Base-by-base conservation (phyloP, 139 green algal genomes). In the Prasinococcaceae sp. region DNA sequence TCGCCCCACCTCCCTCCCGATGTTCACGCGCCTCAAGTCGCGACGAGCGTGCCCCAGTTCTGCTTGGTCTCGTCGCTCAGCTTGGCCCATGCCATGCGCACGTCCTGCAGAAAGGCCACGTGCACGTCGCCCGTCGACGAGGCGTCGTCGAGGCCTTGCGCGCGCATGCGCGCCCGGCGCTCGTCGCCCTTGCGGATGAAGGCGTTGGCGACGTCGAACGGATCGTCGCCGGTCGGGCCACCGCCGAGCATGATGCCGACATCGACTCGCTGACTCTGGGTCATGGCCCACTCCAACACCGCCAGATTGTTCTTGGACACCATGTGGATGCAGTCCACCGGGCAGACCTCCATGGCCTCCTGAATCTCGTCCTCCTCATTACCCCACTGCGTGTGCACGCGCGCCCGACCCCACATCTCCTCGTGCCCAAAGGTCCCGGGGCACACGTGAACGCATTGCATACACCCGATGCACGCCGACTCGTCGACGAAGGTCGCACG, bases 251-350 rank as follows among this genome's bases (percentile, higher is more conserved):
- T 30, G 3, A 19, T 9, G 19, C 39, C 39, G 16, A 47, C 17
- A 16, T 39, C 22, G 3, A 19, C 3, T 12, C 53, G 30, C 32
- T 38, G 53, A 20, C 52, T 29, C 39, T 61, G 12, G 5, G 38
- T 20, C 20, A 39, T 46, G 14, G 53, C 6, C 24, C 66, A 60
- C 46, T 68, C 59, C 59, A 68, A 32, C 12, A 27, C 30, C 26
- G 59, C 22, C n/a, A 68, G 59, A 54, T 68, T 28, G 6, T 44
- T 8, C 36, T 46, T 58, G 24, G 24, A 14, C 5, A 53, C 58
- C 17, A 14, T 58, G 51, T 57, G 50, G 53, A 68, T 68, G 50
- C 50, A 63, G 51, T 58, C 38, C n/a, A 68, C 59, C 14, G 59
- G 59, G 50, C 59, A 68, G 26, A 43, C 41, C 4, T 47, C 53